Base-by-base conservation (phyloP, 2,329 filamentous ascomycete genomes). In the Ramichloridium luteum region DNA sequence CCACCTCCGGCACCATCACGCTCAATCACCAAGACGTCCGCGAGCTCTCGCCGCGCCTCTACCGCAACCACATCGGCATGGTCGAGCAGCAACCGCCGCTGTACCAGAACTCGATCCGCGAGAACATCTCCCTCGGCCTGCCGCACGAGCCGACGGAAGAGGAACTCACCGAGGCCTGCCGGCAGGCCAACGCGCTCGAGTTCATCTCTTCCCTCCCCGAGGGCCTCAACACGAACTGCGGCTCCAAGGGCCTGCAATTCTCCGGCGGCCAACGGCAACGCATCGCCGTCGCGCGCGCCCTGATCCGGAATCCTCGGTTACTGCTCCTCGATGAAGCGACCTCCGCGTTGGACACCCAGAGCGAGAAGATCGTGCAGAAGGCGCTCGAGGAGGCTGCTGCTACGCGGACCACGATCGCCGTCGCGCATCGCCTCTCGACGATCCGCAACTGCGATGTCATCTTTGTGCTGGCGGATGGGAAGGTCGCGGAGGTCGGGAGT, bases 21-120 rank as follows among this genome's bases (percentile, higher is more conserved):
- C 37, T 65, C 16, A 75, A 81, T 49, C 72, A 66, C 4, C 60
- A 62, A 30, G 66, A 77, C 44, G 72, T 85, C 26, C 53, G 60
- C 1, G 50, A 62, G 1, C 51, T 83, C 31, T 70, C 77, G 34
- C 63, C 78, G 0, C 65, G 65, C 37, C 57, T 66, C 12, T 83
- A 83, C 50, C 70, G 80, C 25, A 64, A 65, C 34, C 58, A 71
- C 20, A 62, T 85, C 9, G 77, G 77, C 2, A 66, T 86, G 0
- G 80, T 86, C 1, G 73, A 77, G 3, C 80, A 86, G 53, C 80
- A 86, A 50, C 68, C 80, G 6, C 76, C 74, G 0, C 64, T 42
- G 0, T 84, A 81, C 47, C 73, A 76, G 51, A 75, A 74, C 41
- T 73, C 72, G 1, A 65, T 84, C 13, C 67, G 71, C 12, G 78